A percentile compares a stretch with the other conserved stretches of the same genome.
Evolutionary conservation across 495 filamentous ascomycete species (phyloP).

Genomic region (Neurospora pannonica): DNA sequence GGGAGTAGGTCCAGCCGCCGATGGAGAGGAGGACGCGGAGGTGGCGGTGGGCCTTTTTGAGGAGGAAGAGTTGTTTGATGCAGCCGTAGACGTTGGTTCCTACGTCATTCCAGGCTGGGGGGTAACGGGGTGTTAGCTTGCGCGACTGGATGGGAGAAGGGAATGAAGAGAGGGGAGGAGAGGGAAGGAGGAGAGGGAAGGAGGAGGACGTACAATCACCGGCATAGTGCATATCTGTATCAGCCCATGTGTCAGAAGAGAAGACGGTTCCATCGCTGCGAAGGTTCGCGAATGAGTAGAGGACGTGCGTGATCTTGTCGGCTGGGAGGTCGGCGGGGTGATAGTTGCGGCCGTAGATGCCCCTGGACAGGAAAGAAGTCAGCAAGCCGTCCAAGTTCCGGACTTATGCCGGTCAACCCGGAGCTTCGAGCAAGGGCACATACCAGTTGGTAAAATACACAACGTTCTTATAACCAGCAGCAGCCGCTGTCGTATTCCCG

Average conservation of each 20-base stretch:
- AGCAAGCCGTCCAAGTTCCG: not conserved
- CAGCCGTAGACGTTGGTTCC: conserved; percentile 70
- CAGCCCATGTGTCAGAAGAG: conserved; percentile 47
- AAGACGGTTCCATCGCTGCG: conserved; percentile 71
- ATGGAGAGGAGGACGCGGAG: conserved; percentile 84
- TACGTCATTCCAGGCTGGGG: conserved; percentile 32
- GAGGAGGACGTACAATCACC: conserved; percentile 26
- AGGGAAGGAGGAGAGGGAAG: not conserved
- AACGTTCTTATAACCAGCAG: conserved; percentile 28
- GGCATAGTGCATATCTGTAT: conserved; percentile 67
- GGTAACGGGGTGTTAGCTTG: not conserved
- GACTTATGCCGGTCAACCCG: not conserved
- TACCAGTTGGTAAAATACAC: conserved; percentile 43
- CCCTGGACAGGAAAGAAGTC: conserved; percentile 37
- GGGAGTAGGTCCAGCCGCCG: conserved; percentile 82
- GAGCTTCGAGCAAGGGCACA: not conserved
- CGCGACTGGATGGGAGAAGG: too few relatives aligned
- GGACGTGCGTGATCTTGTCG: conserved; percentile 71
- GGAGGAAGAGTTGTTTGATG: conserved; percentile 75
- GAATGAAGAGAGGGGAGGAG: not conserved
- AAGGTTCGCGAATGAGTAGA: conserved; percentile 90
- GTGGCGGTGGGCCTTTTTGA: conserved; percentile 76
- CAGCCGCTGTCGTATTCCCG: not conserved
- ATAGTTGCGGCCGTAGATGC: conserved; percentile 76
- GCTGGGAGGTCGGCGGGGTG: conserved; percentile 73